Conservation (phyloP, 805 yeast genomes). For the Candida pini region DNA sequence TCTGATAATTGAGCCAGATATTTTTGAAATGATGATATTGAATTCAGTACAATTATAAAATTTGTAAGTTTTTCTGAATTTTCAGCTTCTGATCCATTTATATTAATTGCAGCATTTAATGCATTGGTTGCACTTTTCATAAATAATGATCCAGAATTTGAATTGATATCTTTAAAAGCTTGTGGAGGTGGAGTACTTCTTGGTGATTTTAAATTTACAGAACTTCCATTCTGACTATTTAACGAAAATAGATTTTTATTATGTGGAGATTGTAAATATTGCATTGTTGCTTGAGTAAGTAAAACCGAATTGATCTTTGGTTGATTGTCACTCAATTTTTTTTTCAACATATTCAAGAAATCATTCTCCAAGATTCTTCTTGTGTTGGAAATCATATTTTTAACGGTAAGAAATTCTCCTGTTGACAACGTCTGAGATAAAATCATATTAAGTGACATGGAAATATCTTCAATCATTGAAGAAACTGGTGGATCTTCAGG, state of each 20-base stretch:
- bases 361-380: conserved; percentile 59
- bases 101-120: conserved; percentile 30
- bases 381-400: conserved; percentile 49
- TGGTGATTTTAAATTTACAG: conserved; percentile 20
- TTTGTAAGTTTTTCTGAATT: conserved; percentile 45
- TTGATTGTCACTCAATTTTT: conserved; percentile 39
- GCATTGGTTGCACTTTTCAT: conserved; percentile 38
- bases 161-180: conserved; percentile 12
- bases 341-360: conserved; percentile 49
- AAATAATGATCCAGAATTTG: conserved; percentile 26
- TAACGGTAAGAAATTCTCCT: conserved; percentile 56
- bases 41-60: conserved; percentile 66
- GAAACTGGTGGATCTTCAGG: conserved; percentile 66
- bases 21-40: conserved; percentile 56
- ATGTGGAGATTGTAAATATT: conserved; percentile 13
- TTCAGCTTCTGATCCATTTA: conserved; percentile 36
- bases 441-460: conserved; percentile 65
- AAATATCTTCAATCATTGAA: conserved; percentile 81
- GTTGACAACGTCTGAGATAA: conserved; percentile 63
- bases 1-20: conserved; percentile 50
- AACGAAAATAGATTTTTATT: conserved; percentile 5
- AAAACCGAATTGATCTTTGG: conserved; percentile 32
- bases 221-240: conserved; percentile 16
- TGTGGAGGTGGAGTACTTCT: conserved; percentile 27
- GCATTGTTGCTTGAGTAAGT: conserved; percentile 18